These are phyloP conservation scores for Colletotrichum chrysophilum DNA, from an alignment of 2,329 filamentous ascomycete species.

Conservation along the genomic window DNA sequence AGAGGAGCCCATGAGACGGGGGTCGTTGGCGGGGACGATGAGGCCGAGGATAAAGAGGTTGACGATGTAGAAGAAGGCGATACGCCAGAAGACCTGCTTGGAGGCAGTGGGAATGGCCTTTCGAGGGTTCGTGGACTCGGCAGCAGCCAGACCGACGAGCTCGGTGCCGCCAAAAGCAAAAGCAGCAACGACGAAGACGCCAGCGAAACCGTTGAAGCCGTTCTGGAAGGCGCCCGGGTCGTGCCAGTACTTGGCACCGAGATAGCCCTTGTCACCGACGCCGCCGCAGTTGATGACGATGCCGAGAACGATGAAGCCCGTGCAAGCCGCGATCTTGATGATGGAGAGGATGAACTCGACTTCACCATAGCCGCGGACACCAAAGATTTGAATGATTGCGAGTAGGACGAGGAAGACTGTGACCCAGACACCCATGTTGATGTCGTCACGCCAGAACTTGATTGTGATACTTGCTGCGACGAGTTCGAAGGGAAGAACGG, in stretches of 20 bases:
- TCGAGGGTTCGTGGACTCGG: conserved; percentile 26
- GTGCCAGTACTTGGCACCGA: conserved; percentile 26
- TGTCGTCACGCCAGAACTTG: conserved; percentile 62
- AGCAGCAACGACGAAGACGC: conserved; percentile 24
- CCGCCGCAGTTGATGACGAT: conserved; percentile 26
- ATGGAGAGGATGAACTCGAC: conserved; percentile 64
- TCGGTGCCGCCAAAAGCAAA: conserved; percentile 27
- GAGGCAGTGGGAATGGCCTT: conserved; percentile 28
- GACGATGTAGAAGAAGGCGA: conserved; percentile 27
- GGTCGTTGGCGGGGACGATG: conserved; percentile 24
- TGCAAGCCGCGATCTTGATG: conserved; percentile 52
- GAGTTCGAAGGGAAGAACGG: conserved; percentile 75
- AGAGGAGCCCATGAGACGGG: conserved; percentile 25
- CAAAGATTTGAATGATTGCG: conserved; percentile 52
- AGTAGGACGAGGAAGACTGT: conserved; percentile 47
- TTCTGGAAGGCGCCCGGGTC: conserved; percentile 26
- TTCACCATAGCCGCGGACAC: conserved; percentile 63
- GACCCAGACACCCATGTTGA: conserved; percentile 61
- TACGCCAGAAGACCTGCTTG: conserved; percentile 29
- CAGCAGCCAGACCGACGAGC: conserved; percentile 28
- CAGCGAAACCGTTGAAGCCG: conserved; percentile 28
- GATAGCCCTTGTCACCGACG: conserved; percentile 23
- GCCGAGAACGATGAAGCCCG: conserved; percentile 24
- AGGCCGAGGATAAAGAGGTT: conserved; percentile 27
- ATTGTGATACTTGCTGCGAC: conserved; percentile 76